phyloP scores from a whole-genome alignment of 2,329 filamentous ascomycete genomes.

The Diplodia sapinea region DNA sequence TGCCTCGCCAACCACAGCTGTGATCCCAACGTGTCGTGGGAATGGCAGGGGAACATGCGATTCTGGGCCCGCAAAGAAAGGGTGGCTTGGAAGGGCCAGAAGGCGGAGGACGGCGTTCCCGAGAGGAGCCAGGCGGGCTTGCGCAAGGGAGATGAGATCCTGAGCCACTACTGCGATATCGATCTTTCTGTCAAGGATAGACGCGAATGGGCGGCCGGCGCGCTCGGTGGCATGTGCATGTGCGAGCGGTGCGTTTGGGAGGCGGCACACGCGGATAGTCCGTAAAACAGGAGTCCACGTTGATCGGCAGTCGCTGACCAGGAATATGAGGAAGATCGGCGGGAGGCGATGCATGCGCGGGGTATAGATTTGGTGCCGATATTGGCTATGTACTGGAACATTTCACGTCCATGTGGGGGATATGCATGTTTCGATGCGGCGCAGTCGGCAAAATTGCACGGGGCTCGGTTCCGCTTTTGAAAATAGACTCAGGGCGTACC shows the following conservation, averaged over 20 bases:
- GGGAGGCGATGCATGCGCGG: background rate
- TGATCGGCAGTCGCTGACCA: background rate
- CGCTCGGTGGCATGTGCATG: conserved; percentile 86
- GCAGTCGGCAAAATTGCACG: background rate
- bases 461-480: background rate
- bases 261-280: conserved; percentile 27
- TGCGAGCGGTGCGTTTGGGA: conserved; percentile 83
- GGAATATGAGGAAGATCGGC: background rate
- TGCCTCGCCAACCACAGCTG: conserved; percentile 97
- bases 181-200: conserved; percentile 76
- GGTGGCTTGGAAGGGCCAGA: conserved; percentile 54
- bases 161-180: conserved; percentile 95
- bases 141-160: conserved; percentile 78
- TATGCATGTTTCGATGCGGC: background rate
- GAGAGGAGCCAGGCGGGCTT: conserved; percentile 62
- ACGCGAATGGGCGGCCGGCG: conserved; percentile 86
- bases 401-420: background rate
- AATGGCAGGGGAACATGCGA: conserved; percentile 82
- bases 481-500: background rate
- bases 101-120: background rate
- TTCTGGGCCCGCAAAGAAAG: conserved; percentile 68
- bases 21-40: conserved; percentile 92
- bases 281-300: background rate
- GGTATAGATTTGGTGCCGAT: background rate
- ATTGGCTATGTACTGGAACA: background rate